A percentile compares a stretch with the other conserved stretches of the same genome.
These are phyloP conservation scores for Priceomyces fermenticarens DNA, from an alignment of 805 yeast species.

Conservation along the genomic window DNA sequence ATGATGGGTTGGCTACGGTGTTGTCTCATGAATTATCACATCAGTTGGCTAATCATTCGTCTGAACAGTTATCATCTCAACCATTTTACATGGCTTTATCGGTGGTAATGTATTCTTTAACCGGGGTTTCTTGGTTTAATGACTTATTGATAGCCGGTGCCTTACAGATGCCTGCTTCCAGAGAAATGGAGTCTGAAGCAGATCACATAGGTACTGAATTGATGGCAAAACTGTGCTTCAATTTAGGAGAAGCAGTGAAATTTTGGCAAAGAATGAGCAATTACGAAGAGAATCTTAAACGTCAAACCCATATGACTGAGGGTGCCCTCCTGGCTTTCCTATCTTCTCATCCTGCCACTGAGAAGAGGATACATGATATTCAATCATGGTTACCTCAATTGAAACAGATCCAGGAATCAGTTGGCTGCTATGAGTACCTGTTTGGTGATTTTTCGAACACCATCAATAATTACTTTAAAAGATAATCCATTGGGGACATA, in stretches of 20 bases:
- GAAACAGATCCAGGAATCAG: conserved; percentile 37
- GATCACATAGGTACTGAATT: conserved; percentile 91
- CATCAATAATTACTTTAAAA: conserved; percentile 12
- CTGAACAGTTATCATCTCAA: conserved; percentile 74
- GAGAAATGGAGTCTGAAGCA: conserved; percentile 95
- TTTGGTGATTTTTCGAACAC: conserved; percentile 16
- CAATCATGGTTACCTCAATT: conserved; percentile 63
- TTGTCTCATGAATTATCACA: conserved; percentile 92
- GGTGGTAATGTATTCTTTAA: conserved; percentile 51
- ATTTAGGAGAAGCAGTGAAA: conserved; percentile 68
- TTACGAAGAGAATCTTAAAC: conserved; percentile 41
- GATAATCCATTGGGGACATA: conserved; percentile 4
- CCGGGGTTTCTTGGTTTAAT: conserved; percentile 57
- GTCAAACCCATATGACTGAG: conserved; percentile 13
- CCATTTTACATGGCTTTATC: conserved; percentile 66
- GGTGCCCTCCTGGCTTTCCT: conserved; percentile 56
- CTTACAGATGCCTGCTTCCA: conserved; percentile 76
- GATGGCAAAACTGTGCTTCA: conserved; percentile 86
- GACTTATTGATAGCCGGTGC: conserved; percentile 52
- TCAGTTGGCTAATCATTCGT: conserved; percentile 87
- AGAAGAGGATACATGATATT: conserved; percentile 69
- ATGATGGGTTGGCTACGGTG: conserved; percentile 94
- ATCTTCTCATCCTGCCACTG: conserved; percentile 87
- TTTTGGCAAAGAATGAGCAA: conserved; percentile 82
- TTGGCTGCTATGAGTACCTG: conserved; percentile 36